Evolutionary conservation across 2,329 filamentous ascomycete genomes (phyloP).

Genomic region (Cercospora canescens): DNA sequence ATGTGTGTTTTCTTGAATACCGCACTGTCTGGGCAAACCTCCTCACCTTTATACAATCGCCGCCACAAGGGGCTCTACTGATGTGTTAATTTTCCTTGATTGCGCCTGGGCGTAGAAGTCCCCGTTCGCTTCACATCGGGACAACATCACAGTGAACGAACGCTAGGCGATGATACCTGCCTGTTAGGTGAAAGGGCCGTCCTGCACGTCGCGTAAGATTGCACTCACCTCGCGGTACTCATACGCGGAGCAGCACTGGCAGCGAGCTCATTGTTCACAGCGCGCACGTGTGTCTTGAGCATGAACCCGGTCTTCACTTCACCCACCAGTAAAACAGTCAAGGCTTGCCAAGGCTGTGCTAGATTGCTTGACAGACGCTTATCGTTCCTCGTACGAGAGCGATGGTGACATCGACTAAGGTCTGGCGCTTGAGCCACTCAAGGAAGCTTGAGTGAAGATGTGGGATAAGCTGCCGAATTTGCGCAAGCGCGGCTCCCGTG

Average conservation of each 20-base stretch:
- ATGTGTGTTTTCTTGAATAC: not conserved
- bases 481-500: not conserved
- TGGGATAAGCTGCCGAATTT: constrained; percentile 5
- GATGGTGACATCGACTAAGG: not conserved
- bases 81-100: not conserved
- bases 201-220: not conserved
- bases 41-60: not conserved
- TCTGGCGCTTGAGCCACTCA: not conserved
- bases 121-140: not conserved
- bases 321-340: not conserved
- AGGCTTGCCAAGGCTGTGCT: not conserved
- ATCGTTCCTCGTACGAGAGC: not conserved
- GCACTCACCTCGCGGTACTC: not conserved
- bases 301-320: not conserved
- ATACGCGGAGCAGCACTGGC: not conserved
- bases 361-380: constrained; percentile 6
- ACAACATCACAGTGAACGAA: not conserved
- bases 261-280: not conserved
- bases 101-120: not conserved
- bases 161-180: constrained; percentile 11
- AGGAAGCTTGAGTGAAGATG: not conserved
- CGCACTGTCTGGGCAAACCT: not conserved
- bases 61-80: not conserved
- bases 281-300: not conserved
- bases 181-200: not conserved